These are phyloP conservation scores for Trametes cinnabarina DNA, from an alignment of 768 basidiomycete genomes.

Conservation along the genomic window DNA sequence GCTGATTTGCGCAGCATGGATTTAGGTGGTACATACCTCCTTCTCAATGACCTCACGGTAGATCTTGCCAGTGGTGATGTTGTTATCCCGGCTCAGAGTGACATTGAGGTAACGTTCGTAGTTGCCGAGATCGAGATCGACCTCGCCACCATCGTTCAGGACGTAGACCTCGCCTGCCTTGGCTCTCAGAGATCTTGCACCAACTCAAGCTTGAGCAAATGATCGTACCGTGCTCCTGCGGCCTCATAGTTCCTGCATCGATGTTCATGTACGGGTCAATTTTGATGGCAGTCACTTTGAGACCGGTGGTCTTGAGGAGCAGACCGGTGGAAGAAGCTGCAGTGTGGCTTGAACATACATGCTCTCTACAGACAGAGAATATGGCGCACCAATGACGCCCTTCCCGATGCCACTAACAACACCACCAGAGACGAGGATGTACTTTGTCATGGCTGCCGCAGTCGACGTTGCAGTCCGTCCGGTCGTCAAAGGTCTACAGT, in stretches of 20 bases:
- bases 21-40: slow-evolving; percentile 55
- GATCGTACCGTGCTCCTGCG: slow-evolving; percentile 90
- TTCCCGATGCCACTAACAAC: slow-evolving; percentile 99
- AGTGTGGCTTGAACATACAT: slow-evolving; percentile 21
- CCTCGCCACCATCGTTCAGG: slow-evolving; percentile 96
- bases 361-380: slow-evolving; percentile 18
- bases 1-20: background rate
- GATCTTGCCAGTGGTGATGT: slow-evolving; percentile 98
- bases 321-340: slow-evolving; percentile 95
- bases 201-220: background rate
- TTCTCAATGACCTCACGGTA: slow-evolving; percentile 96
- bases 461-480: slow-evolving; percentile 3
- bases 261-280: slow-evolving; percentile 99
- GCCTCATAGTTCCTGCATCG: slow-evolving; percentile 98
- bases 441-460: slow-evolving; percentile 73
- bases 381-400: slow-evolving; percentile 89
- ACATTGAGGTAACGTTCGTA: slow-evolving; percentile 98
- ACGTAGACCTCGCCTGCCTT: slow-evolving; percentile 90
- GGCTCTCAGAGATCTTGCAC: slow-evolving; percentile 3
- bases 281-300: slow-evolving; percentile 98
- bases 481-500: background rate
- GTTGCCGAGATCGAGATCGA: slow-evolving; percentile 96
- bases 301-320: slow-evolving; percentile 89
- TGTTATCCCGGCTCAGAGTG: slow-evolving; percentile 91
- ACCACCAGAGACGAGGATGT: slow-evolving; percentile 94